phyloP scores from a whole-genome alignment of 2,329 filamentous ascomycete species.

The Camillea tinctor region DNA sequence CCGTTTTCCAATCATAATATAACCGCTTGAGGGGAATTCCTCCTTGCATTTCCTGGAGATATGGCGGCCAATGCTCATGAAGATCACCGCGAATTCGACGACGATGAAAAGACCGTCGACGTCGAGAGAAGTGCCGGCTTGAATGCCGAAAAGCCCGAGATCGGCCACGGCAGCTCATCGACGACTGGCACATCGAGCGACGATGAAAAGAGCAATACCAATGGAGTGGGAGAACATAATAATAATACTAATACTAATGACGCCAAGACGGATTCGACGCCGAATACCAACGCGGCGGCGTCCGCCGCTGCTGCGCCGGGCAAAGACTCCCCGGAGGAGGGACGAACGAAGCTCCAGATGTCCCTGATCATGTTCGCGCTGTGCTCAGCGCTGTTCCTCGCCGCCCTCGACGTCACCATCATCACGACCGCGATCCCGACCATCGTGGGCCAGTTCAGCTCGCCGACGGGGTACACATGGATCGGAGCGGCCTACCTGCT shows the following conservation, averaged over 20 bases:
- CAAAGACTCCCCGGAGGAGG: slow-evolving; percentile 12
- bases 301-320: neutral
- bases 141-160: neutral
- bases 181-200: neutral
- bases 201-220: neutral
- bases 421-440: slow-evolving; percentile 66
- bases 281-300: neutral
- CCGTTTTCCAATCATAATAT: neutral
- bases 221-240: neutral
- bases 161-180: neutral
- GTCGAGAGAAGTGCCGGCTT: slow-evolving; percentile 13
- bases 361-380: slow-evolving; percentile 32
- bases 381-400: slow-evolving; percentile 46
- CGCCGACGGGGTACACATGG: slow-evolving; percentile 72
- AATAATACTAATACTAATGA: neutral
- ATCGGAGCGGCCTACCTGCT: slow-evolving; percentile 73
- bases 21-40: neutral
- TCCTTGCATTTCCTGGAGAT: neutral
- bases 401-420: slow-evolving; percentile 59
- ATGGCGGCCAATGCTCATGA: slow-evolving; percentile 5
- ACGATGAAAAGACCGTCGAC: slow-evolving; percentile 20
- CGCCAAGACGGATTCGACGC: neutral
- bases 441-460: slow-evolving; percentile 62
- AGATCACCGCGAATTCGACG: slow-evolving; percentile 4
- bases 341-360: slow-evolving; percentile 30